Evolutionary conservation across 495 filamentous ascomycete species (phyloP).

Genomic region (Patellaria atrata): DNA sequence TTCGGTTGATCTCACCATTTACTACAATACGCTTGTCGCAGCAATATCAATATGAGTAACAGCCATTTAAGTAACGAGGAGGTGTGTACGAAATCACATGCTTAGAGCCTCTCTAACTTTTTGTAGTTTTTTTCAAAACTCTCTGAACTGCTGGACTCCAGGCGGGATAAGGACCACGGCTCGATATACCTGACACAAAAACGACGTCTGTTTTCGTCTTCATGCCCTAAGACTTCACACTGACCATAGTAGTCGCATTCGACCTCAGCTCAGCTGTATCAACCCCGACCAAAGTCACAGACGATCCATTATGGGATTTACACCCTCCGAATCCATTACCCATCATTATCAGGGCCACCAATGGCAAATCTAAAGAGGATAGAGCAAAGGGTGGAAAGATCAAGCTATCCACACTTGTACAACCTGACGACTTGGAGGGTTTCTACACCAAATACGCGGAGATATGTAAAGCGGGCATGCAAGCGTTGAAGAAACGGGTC

Average conservation of each 20-base stretch:
- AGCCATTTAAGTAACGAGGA: conserved; percentile 57
- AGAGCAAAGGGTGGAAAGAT: conserved; percentile 47
- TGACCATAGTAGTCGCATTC: conserved; percentile 10
- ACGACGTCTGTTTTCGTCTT: conserved; percentile 35
- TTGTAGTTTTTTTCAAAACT: conserved; percentile 77
- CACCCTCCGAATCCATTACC: conserved; percentile 44
- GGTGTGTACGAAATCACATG: conserved; percentile 30
- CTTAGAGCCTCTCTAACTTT: conserved; percentile 9
- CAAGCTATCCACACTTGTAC: conserved; percentile 75
- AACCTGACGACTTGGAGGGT: conserved; percentile 53
- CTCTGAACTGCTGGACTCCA: conserved; percentile 52
- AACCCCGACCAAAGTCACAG: conserved; percentile 18
- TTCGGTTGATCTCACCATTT: conserved; percentile 7
- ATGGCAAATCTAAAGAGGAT: conserved; percentile 46
- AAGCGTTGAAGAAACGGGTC: conserved; percentile 81
- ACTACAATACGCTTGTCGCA: conserved; percentile 7
- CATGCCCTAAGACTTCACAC: neutral
- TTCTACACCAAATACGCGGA: conserved; percentile 89
- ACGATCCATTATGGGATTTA: conserved; percentile 38
- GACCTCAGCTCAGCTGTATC: conserved; percentile 11
- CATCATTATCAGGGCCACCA: conserved; percentile 70
- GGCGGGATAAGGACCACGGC: conserved; percentile 55
- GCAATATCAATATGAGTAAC: conserved; percentile 32
- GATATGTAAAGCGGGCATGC: conserved; percentile 78
- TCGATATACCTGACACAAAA: conserved; percentile 81